Evolutionary conservation across 345 rosid genomes (phyloP).

Genomic region (Eucalyptus caleyi): DNA sequence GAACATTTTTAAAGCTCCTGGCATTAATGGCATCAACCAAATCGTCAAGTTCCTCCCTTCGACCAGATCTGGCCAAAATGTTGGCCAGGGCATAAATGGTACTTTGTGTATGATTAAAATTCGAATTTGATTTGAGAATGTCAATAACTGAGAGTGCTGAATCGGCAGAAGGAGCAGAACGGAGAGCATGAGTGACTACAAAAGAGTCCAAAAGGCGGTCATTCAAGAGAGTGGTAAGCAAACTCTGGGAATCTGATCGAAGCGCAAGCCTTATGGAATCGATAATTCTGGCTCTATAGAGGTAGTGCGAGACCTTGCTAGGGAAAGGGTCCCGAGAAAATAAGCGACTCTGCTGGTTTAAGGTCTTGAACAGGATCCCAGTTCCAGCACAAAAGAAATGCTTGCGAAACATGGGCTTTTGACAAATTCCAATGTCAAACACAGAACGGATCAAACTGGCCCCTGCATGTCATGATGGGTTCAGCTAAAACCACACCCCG

Average conservation of each 20-base stretch:
- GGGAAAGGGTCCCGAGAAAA: slow-evolving; percentile 67
- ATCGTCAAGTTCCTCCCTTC: slow-evolving; percentile 31
- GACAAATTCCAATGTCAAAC: not conserved
- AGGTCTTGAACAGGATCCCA: not conserved
- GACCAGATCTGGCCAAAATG: slow-evolving; percentile 50
- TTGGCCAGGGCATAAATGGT: slow-evolving; percentile 59
- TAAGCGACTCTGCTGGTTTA: slow-evolving; percentile 27
- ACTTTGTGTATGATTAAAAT: slow-evolving; percentile 28
- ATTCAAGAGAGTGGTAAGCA: slow-evolving; percentile 18
- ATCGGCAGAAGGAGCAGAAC: slow-evolving; percentile 56
- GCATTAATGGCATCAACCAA: slow-evolving; percentile 32
- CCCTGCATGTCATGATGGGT: not conserved
- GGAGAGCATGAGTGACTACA: slow-evolving; percentile 56
- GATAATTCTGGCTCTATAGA: slow-evolving; percentile 56
- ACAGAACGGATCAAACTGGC: not conserved
- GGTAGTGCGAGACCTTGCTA: slow-evolving; percentile 62
- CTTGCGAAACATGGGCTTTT: slow-evolving; percentile 16
- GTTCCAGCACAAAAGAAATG: slow-evolving; percentile 1
- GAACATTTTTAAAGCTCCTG: slow-evolving; percentile 30
- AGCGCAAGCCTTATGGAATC: slow-evolving; percentile 59
- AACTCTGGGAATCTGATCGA: slow-evolving; percentile 36
- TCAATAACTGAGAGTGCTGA: slow-evolving; percentile 50
- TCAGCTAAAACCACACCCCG: not conserved
- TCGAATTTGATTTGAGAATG: slow-evolving; percentile 13
- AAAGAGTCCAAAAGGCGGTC: slow-evolving; percentile 67